Base-by-base conservation (phyloP, 352 stramenopile genomes). In the Phytopythium chamaehyphon region DNA sequence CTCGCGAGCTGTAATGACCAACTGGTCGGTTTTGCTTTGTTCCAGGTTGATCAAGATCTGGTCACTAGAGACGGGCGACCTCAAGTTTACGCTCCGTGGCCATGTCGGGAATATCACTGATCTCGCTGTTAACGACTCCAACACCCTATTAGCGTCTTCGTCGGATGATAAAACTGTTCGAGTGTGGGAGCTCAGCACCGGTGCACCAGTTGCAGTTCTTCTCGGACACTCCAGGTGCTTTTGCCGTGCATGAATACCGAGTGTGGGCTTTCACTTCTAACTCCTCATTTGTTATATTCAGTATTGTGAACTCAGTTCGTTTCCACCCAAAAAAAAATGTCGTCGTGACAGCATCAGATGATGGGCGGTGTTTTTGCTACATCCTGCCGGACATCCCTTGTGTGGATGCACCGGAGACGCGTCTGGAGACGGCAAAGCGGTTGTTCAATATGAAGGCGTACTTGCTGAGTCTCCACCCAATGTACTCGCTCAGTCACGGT, bases 1-100 rank as follows among this genome's bases (percentile, higher is more conserved):
- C 54, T 44, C 12, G 36, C 43, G 11, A 36, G 7, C 31, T 51
- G 49, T 39, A 58, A 49, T 55, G 39, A 7, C 59, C 43, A 0
- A 35, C 44, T 60, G 5, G 35, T 9, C 37, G 24, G 22, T 35
- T 7, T 33, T 21, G 8, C 3, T 47, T 10, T 14, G 10, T 31
- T 1, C 40, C 55, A 96, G 91, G 46, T 70, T 99, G 14, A 90
- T 98, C 26, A 98, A 99, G 66, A 84, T 99, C 28, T 99, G 97
- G 88, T 97, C 87, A 47, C 62, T 98, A 26, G 71, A 65, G 22
- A 95, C 86, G 6, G 86, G 86, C 7, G 76, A 94, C 40, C 62
- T 96, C 1, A 47, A 83, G 6, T 91, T 92, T 48, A 93, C 86
- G 15, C 61, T 95, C 7, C 84, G 86, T 42, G 86, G 83, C 6